These are phyloP conservation scores for Talaromyces trachyspermus DNA, from an alignment of 495 filamentous ascomycete species.

Conservation along the genomic window DNA sequence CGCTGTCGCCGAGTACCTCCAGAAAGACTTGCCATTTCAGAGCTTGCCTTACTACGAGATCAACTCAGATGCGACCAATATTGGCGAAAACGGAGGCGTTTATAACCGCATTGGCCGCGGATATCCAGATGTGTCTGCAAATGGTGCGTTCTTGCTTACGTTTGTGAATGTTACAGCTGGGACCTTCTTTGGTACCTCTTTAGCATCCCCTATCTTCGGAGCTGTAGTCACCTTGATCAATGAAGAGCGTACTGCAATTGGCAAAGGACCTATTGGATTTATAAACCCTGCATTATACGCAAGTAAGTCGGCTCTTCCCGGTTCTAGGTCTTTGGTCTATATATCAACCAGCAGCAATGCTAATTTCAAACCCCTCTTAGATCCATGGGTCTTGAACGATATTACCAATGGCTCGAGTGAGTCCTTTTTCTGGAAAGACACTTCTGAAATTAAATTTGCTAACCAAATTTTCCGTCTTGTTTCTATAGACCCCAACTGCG, in stretches of 20 bases:
- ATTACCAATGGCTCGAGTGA: constrained; percentile 40
- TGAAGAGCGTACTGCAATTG: constrained; percentile 49
- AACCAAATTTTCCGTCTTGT: neutral
- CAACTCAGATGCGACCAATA: constrained; percentile 27
- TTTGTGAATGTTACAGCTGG: constrained; percentile 31
- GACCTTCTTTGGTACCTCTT: constrained; percentile 47
- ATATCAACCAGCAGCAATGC: too few relatives aligned
- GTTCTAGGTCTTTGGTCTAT: too few relatives aligned
- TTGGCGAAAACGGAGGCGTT: constrained; percentile 40
- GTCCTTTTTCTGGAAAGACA: neutral
- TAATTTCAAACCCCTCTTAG: too few relatives aligned
- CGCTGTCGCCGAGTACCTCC: constrained; percentile 45
- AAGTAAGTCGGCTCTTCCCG: neutral
- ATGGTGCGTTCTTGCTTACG: constrained; percentile 51
- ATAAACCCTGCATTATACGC: constrained; percentile 57
- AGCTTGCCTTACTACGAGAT: constrained; percentile 20
- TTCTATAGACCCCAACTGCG: constrained; percentile 51
- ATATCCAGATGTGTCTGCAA: constrained; percentile 58
- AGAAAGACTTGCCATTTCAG: constrained; percentile 34
- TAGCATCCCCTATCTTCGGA: constrained; percentile 51
- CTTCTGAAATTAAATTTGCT: neutral
- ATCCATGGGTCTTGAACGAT: constrained; percentile 56
- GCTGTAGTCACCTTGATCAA: constrained; percentile 54
- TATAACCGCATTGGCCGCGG: constrained; percentile 55
- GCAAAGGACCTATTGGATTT: constrained; percentile 52